Evolutionary conservation across 2,329 filamentous ascomycete genomes (phyloP).

Genomic region (Aotearoamyces nothofagi): DNA sequence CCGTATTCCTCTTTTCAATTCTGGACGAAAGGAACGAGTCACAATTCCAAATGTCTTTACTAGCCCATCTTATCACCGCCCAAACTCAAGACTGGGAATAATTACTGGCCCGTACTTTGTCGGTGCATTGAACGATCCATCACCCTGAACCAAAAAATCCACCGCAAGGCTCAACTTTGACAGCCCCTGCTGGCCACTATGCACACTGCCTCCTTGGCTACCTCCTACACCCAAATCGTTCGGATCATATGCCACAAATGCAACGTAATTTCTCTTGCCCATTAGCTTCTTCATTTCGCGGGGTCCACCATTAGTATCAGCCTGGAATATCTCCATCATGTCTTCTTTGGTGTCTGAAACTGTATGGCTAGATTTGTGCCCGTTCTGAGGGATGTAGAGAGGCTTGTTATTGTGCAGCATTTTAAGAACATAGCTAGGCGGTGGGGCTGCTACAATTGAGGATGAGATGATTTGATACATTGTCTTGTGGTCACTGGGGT

Average conservation of each 20-base stretch:
- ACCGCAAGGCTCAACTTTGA: slow-evolving; percentile 73
- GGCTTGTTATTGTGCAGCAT: slow-evolving; percentile 91
- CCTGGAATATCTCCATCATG: slow-evolving; percentile 99
- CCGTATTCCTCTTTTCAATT: too few relatives aligned
- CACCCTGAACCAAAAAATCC: slow-evolving; percentile 93
- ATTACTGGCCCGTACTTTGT: slow-evolving; percentile 97
- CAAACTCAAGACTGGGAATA: slow-evolving; percentile 72
- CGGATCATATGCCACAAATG: slow-evolving; percentile 87
- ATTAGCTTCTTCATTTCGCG: slow-evolving; percentile 85
- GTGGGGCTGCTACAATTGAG: slow-evolving; percentile 79
- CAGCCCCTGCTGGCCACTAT: slow-evolving; percentile 28
- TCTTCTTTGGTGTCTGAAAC: slow-evolving; percentile 93
- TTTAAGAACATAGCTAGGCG: slow-evolving; percentile 74
- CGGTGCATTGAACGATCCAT: slow-evolving; percentile 63
- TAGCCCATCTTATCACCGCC: slow-evolving; percentile 32
- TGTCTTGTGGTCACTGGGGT: slow-evolving; percentile 89
- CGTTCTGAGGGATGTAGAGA: slow-evolving; percentile 82
- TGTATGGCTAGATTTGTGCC: slow-evolving; percentile 59
- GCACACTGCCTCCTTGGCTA: slow-evolving; percentile 15
- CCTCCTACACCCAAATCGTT: slow-evolving; percentile 40
- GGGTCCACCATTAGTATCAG: slow-evolving; percentile 70
- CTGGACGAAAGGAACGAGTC: too few relatives aligned
- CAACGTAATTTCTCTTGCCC: slow-evolving; percentile 83
- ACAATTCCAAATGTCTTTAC: background rate
- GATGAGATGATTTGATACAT: slow-evolving; percentile 98